phyloP scores from a whole-genome alignment of 2,329 filamentous ascomycete species.

The Claviceps sp. region DNA sequence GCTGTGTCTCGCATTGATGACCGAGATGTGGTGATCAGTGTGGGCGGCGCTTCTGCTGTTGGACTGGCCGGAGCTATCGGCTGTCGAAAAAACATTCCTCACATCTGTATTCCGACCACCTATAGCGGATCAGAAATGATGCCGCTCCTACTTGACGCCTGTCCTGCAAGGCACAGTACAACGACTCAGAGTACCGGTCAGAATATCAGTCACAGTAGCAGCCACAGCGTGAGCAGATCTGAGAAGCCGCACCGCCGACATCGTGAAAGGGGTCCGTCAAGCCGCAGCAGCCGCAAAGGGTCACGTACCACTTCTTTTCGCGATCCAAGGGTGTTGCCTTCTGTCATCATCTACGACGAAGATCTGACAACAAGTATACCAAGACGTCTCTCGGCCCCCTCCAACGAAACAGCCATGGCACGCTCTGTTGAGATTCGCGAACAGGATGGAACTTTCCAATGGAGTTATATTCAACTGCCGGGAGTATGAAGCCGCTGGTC shows the following conservation, averaged over 20 bases:
- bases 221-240: not conserved
- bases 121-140: conserved; percentile 50
- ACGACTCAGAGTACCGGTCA: not conserved
- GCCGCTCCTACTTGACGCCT: conserved; percentile 9
- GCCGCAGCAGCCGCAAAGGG: conserved; percentile 1
- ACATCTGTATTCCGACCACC: conserved; percentile 46
- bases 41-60: conserved; percentile 50
- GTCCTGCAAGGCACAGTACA: conserved; percentile 8
- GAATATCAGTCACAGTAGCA: not conserved
- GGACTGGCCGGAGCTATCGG: conserved; percentile 43
- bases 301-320: conserved; percentile 9
- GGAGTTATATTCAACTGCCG: conserved; percentile 24
- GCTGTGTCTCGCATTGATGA: conserved; percentile 17
- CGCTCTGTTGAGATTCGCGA: conserved; percentile 8
- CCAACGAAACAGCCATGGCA: conserved; percentile 8
- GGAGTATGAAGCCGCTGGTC: conserved; percentile 17
- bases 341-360: conserved; percentile 25
- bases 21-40: conserved; percentile 44
- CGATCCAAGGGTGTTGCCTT: conserved; percentile 13
- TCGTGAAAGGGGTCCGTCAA: not conserved
- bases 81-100: conserved; percentile 37
- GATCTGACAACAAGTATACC: conserved; percentile 18
- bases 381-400: conserved; percentile 17
- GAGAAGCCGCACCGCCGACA: not conserved
- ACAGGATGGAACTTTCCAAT: conserved; percentile 16